Conservation (phyloP, 2,329 filamentous ascomycete genomes). For the Aspergillus puulaauensis region DNA sequence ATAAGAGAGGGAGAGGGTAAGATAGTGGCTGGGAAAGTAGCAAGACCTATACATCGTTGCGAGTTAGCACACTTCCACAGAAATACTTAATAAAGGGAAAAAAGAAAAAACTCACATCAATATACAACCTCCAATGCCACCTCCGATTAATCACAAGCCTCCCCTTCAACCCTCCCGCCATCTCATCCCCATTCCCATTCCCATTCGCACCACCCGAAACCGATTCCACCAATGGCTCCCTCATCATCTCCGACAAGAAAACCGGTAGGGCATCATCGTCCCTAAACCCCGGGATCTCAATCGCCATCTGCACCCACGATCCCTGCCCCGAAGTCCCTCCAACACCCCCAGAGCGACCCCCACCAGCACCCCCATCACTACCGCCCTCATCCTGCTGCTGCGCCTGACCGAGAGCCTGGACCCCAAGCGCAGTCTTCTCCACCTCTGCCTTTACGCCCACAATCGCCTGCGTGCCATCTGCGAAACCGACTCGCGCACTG, state of each 20-base stretch:
- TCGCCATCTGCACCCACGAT: slow-evolving; percentile 81
- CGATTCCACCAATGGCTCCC: slow-evolving; percentile 73
- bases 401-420: slow-evolving; percentile 39
- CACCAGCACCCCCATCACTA: slow-evolving; percentile 20
- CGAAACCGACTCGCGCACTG: slow-evolving; percentile 88
- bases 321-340: slow-evolving; percentile 49
- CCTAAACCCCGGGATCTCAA: slow-evolving; percentile 86
- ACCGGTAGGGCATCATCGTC: slow-evolving; percentile 90
- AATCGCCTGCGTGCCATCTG: slow-evolving; percentile 92
- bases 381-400: slow-evolving; percentile 27
- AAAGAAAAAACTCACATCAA: slow-evolving; percentile 67
- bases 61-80: background rate
- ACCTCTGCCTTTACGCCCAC: slow-evolving; percentile 96
- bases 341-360: slow-evolving; percentile 21
- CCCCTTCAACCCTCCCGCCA: slow-evolving; percentile 66
- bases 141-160: slow-evolving; percentile 82
- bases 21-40: slow-evolving; percentile 90
- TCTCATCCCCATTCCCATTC: slow-evolving; percentile 63
- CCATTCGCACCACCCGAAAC: slow-evolving; percentile 73
- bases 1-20: slow-evolving; percentile 89
- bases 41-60: slow-evolving; percentile 63
- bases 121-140: slow-evolving; percentile 95
- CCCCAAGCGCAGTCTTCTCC: slow-evolving; percentile 61
- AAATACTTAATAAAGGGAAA: background rate
- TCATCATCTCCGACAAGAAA: slow-evolving; percentile 83